phyloP scores from a whole-genome alignment of 2,329 filamentous ascomycete species.

The Cadophora malorum region DNA sequence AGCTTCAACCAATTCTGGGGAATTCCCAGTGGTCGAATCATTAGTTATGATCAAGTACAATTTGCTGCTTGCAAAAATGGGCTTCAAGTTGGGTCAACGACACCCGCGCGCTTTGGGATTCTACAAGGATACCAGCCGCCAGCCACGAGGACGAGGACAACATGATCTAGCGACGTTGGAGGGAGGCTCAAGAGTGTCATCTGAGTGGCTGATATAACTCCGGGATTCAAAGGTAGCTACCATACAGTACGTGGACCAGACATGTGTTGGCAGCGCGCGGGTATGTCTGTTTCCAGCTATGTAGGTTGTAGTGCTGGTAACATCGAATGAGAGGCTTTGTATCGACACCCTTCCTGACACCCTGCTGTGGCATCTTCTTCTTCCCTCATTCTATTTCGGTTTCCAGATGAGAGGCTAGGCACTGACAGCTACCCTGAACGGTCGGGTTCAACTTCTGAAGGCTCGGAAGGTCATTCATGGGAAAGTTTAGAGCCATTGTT shows the following conservation, averaged over 20 bases:
- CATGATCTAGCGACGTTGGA: constrained; percentile 31
- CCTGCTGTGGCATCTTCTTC: constrained; percentile 23
- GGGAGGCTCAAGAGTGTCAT: constrained; percentile 37
- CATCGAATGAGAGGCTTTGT: constrained; percentile 28
- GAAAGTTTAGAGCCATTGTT: too few relatives aligned
- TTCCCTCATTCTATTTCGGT: constrained; percentile 15
- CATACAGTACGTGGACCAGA: constrained; percentile 20
- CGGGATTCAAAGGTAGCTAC: constrained; percentile 30
- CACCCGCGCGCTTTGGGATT: constrained; percentile 39
- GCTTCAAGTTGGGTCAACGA: constrained; percentile 18
- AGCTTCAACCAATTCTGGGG: constrained; percentile 22
- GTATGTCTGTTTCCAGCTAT: constrained; percentile 21
- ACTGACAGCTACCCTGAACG: not conserved
- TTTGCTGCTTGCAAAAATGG: constrained; percentile 27
- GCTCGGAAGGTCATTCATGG: not conserved
- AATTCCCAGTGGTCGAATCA: constrained; percentile 34
- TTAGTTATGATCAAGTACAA: constrained; percentile 25
- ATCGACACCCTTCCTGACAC: constrained; percentile 20
- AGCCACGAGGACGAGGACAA: constrained; percentile 32
- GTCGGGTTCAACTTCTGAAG: not conserved
- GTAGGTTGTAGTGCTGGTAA: constrained; percentile 2
- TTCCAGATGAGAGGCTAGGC: not conserved
- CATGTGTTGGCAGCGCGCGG: constrained; percentile 36
- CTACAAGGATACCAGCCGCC: constrained; percentile 35
- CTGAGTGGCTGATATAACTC: constrained; percentile 37